phyloP scores from a whole-genome alignment of 192 early-diverging fungal species.

The Coemansia sp. region DNA sequence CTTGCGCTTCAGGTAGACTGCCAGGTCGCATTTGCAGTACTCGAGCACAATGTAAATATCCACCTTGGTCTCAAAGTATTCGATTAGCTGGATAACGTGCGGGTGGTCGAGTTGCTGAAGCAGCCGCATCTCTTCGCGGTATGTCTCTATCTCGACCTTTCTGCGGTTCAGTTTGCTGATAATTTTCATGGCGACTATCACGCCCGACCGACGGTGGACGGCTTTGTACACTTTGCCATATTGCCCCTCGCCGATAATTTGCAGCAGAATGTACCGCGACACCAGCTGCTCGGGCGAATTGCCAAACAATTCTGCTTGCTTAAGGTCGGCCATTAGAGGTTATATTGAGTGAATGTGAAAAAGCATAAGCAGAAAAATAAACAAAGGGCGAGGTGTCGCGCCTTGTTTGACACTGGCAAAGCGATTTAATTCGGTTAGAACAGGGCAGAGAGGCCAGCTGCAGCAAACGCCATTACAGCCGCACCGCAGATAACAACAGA shows the following conservation, averaged over 20 bases:
- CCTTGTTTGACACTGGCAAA: not conserved
- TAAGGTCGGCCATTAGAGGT: conserved; percentile 7
- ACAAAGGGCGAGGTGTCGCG: not conserved
- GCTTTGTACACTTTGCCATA: conserved; percentile 55
- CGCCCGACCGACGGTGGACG: conserved; percentile 30
- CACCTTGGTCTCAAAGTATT: conserved; percentile 47
- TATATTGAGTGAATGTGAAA: not conserved
- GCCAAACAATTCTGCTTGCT: conserved; percentile 10
- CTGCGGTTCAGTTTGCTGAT: conserved; percentile 43
- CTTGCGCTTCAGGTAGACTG: conserved; percentile 29
- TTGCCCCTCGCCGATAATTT: conserved; percentile 53
- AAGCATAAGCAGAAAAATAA: not conserved
- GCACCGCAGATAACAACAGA: conserved; percentile 6
- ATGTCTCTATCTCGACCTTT: conserved; percentile 45
- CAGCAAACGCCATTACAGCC: conserved; percentile 15
- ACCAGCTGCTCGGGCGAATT: conserved; percentile 9
- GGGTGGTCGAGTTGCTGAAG: conserved; percentile 48
- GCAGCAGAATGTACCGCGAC: conserved; percentile 48
- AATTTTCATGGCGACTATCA: conserved; percentile 49
- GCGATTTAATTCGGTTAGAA: conserved; percentile 17
- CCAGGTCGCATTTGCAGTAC: conserved; percentile 53
- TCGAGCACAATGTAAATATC: conserved; percentile 55
- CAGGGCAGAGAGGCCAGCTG: conserved; percentile 23
- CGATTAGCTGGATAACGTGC: conserved; percentile 51
- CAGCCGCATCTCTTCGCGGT: conserved; percentile 52